Conservation (phyloP, 2,329 filamentous ascomycete genomes). For the Cadophora sp. region DNA sequence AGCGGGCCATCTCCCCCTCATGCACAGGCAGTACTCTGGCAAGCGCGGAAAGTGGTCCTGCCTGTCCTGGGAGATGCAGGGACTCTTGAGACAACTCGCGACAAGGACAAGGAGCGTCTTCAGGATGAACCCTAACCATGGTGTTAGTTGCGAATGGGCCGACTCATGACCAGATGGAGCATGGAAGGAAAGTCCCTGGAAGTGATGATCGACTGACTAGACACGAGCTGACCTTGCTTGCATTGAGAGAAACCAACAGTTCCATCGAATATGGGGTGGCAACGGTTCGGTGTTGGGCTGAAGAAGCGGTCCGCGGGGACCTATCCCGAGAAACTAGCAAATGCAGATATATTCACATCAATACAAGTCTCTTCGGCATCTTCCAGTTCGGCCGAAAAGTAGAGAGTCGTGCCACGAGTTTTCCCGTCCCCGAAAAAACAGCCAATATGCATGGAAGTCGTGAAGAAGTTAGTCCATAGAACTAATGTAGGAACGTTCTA, state of each 20-base stretch:
- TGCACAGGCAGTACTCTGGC: slow-evolving; percentile 10
- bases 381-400: not conserved
- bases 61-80: slow-evolving; percentile 8
- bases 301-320: not conserved
- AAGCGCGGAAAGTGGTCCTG: slow-evolving; percentile 1
- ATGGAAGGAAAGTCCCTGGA: not conserved
- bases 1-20: not conserved
- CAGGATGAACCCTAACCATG: slow-evolving; percentile 10
- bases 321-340: not conserved
- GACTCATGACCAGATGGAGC: slow-evolving; percentile 5
- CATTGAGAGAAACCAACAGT: not conserved
- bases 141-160: slow-evolving; percentile 11
- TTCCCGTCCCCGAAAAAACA: not conserved
- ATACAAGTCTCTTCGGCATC: not conserved
- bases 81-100: slow-evolving; percentile 15
- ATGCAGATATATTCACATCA: slow-evolving; percentile 5
- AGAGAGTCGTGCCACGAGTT: not conserved
- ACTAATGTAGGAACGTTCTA: slow-evolving; percentile 4
- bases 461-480: not conserved
- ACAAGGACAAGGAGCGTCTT: slow-evolving; percentile 12
- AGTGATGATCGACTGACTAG: not conserved
- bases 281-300: not conserved
- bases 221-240: slow-evolving; percentile 1
- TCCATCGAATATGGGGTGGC: slow-evolving; percentile 1
- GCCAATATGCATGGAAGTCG: not conserved